Base-by-base conservation (phyloP, 805 yeast species). In the Vanderwaltozyma tropicalis region DNA sequence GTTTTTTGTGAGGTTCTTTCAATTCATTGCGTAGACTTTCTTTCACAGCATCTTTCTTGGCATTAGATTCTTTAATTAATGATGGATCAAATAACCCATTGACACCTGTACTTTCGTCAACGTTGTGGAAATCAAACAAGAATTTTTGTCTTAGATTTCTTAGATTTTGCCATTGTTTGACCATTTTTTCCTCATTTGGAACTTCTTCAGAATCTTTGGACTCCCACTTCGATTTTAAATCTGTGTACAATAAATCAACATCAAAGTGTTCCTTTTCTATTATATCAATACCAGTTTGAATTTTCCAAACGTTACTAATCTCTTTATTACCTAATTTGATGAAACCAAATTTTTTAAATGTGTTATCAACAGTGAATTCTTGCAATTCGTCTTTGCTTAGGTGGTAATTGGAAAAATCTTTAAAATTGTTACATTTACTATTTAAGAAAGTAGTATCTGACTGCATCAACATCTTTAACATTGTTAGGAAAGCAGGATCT, bases 111-210 rank as follows among this genome's bases (percentile, higher is more conserved):
- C 43, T 40, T 30, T 57, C 66, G 38, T 59, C 56, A 12, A 63
- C 63, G 12, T 58, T 53, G 20, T 47, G 54, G 31, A 69, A 63
- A 19, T 63, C 55, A 37, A 59, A 58, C 46, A 72, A 43, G 25
- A 54, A 47, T 7, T 55, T 54, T 5, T 55, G 54, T 41, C 74
- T 51, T 3, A 69, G 57, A 4, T 62, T 49, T 37, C 76, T 60
- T 30, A 70, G 43, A 1, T 63, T 64, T 37, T 66, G 64, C 76
- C 76, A 71, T 17, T 55, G 59, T 35, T 44, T 49, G 1, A 57
- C 55, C 8, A 49, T 49, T 14, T 24, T 35, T 16, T 52, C 52
- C 12, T 46, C 52, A 9, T 16, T 8, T 39, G 34, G 3, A 32
- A 18, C 17, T 16, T 35, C 38, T 4, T 27, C 25, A 8, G 6